Evolutionary conservation across 2,329 filamentous ascomycete species (phyloP), one percentile per base, ranked within the genome.

Genomic region (Botrytis aclada): DNA sequence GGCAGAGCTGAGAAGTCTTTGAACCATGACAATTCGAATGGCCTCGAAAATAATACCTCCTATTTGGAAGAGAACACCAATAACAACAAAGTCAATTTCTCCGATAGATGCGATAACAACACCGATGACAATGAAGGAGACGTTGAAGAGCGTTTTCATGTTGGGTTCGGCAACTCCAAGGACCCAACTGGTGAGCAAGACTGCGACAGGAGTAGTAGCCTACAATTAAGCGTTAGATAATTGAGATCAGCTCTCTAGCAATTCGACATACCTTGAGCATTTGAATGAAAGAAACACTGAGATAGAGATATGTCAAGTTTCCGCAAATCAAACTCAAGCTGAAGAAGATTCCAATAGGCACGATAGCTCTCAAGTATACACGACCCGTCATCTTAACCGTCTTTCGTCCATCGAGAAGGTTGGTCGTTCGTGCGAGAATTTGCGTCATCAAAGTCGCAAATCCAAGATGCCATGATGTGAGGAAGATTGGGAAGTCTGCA

Each of bases 401-500:
- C 86, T 98, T 97, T 80, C 96, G 91, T 78, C 94, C 95, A 85
- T 99, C 96, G 76, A 99, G 92, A 71, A 97, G 86, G 56, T 87
- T 92, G 60, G 95, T 98, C 81, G 93, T 97, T 80, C 93, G 92
- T 69, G 96, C 94, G 82, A 99, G 89, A 78, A 97, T 81, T 84
- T 98, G 96, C 77, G 96, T 99, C 88, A 97, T 95, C 81, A 97
- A 82, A 51, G 95, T 97, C 76, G 96, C 94, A 81, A 98, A 98
- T 41, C 90, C 85, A 84, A 98, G 86, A 86, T 99, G 96, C 91
- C 95, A 99, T 87, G 95, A 97, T 80, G 94, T 97, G 76, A 99
- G 88, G 80, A 97, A 90, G 80, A 95, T 92, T 71, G 91, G 89
- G 80, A 89, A 91, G 74, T 85, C 90, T 92, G 80, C 34, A 60